These are phyloP conservation scores for Microcyclospora pomicola DNA, from an alignment of 2,329 filamentous ascomycete species.

Conservation along the genomic window DNA sequence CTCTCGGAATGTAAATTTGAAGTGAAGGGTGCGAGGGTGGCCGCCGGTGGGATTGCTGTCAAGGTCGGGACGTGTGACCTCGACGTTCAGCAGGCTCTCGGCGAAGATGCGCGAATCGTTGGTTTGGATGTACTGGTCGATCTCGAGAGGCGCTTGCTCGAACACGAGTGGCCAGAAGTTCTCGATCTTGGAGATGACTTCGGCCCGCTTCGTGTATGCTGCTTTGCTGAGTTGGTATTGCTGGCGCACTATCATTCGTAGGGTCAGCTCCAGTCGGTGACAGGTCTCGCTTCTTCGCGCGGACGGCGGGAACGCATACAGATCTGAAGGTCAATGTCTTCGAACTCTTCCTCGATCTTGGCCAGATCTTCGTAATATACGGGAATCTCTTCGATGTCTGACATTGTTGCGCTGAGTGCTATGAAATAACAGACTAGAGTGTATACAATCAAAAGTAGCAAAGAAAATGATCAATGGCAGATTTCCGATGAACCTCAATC, in stretches of 20 bases:
- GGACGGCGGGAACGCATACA: constrained; percentile 41
- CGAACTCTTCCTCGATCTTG: constrained; percentile 70
- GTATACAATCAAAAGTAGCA: too few relatives aligned
- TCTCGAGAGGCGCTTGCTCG: constrained; percentile 69
- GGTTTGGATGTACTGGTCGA: constrained; percentile 79
- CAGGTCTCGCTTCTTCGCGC: background rate
- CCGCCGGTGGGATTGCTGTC: constrained; percentile 36
- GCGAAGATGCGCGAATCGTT: constrained; percentile 62
- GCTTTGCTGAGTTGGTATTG: constrained; percentile 54
- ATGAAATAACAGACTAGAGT: too few relatives aligned
- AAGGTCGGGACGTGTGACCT: constrained; percentile 70
- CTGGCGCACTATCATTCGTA: constrained; percentile 15
- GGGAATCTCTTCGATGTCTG: too few relatives aligned
- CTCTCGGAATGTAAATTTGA: constrained; percentile 64
- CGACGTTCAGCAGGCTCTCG: constrained; percentile 51
- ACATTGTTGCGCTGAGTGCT: too few relatives aligned
- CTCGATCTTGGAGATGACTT: constrained; percentile 56
- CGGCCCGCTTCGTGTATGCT: constrained; percentile 63
- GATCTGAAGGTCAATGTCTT: constrained; percentile 68
- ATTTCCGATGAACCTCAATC: too few relatives aligned
- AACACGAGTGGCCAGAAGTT: constrained; percentile 94
- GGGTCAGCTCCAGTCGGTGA: background rate
- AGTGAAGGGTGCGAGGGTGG: constrained; percentile 65
- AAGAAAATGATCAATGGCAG: too few relatives aligned
- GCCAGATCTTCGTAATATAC: constrained; percentile 64